A percentile compares a stretch with the other conserved stretches of the same genome.
phyloP scores from a whole-genome alignment of 257 asterid species.

The Solanum chiquidenum region DNA sequence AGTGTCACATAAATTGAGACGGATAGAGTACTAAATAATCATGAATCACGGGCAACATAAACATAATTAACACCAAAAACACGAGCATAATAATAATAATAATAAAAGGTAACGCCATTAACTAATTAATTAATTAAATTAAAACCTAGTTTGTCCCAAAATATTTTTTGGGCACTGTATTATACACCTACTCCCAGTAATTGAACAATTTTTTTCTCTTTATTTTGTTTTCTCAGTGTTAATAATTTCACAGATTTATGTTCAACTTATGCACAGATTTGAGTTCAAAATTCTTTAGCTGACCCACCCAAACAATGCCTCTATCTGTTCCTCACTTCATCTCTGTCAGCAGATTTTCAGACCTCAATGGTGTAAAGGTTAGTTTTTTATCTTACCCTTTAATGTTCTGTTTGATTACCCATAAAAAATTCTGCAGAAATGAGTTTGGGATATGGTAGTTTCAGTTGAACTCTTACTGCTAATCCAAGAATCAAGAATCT shows the following conservation, averaged over 20 bases:
- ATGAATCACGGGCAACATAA: too few species aligned
- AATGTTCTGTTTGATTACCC: neutral
- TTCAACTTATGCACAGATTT: neutral
- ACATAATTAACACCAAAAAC: neutral
- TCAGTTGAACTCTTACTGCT: neutral
- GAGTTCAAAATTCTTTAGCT: neutral
- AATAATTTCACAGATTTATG: neutral
- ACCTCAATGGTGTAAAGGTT: conserved; percentile 28
- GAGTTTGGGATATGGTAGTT: neutral
- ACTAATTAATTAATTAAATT: too few species aligned
- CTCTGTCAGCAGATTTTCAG: neutral
- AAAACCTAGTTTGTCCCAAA: neutral
- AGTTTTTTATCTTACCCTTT: neutral
- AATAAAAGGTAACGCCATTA: too few species aligned
- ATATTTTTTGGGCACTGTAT: neutral
- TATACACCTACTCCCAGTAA: neutral
- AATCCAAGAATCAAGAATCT: neutral
- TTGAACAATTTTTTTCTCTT: neutral
- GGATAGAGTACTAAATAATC: too few species aligned
- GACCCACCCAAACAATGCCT: conserved; percentile 24
- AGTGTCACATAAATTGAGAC: too few species aligned
- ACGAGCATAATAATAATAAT: neutral
- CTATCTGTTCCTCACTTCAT: conserved; percentile 25
- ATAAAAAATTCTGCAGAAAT: neutral
- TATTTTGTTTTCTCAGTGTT: neutral